These are phyloP conservation scores for Hibiscus syriacus DNA, from an alignment of 345 rosid genomes.

Conservation along the genomic window DNA sequence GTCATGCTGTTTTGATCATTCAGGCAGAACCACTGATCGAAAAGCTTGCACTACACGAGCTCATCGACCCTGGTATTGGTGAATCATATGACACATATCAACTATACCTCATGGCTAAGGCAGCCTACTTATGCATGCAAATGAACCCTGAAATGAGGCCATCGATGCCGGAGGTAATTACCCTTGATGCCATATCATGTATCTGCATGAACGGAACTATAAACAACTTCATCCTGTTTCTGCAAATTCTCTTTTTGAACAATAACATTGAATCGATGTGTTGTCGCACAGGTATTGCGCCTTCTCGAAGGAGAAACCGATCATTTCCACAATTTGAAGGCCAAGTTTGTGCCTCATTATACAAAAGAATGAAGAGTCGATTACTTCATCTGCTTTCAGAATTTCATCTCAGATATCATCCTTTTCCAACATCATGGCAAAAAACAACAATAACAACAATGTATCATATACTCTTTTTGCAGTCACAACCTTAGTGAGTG, in stretches of 20 bases:
- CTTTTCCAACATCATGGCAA: background rate
- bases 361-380: background rate
- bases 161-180: slow-evolving; percentile 47
- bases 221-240: background rate
- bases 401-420: background rate
- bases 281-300: slow-evolving; percentile 39
- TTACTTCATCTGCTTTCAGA: background rate
- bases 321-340: slow-evolving; percentile 17
- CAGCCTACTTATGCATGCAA: slow-evolving; percentile 34
- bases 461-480: background rate
- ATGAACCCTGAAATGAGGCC: slow-evolving; percentile 49
- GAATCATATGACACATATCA: slow-evolving; percentile 32
- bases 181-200: background rate
- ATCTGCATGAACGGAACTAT: background rate
- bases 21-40: slow-evolving; percentile 52
- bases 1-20: slow-evolving; percentile 22
- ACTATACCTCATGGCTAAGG: slow-evolving; percentile 40
- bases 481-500: background rate
- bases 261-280: background rate
- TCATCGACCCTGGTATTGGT: slow-evolving; percentile 34
- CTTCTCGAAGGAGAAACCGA: slow-evolving; percentile 45
- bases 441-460: background rate
- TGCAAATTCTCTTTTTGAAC: background rate
- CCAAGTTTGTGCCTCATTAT: slow-evolving; percentile 16
- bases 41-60: slow-evolving; percentile 37